A percentile compares a stretch with the other conserved stretches of the same genome.
Conservation (phyloP, 176 grass and related monocot species). For the Ananas comosus region DNA sequence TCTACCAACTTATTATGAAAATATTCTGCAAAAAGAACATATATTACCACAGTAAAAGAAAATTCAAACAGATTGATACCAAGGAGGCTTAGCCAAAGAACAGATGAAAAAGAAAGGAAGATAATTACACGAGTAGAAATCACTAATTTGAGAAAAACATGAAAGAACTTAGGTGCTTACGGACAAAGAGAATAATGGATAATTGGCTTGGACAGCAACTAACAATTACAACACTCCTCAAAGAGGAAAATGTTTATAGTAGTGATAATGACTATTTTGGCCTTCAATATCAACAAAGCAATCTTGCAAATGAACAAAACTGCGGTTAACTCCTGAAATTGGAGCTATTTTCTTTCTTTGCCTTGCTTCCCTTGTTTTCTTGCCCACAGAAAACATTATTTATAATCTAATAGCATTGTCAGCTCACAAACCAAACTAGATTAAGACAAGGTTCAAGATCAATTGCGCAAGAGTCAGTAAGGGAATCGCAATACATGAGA, state of each 20-base stretch:
- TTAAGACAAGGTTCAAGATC: too few species aligned
- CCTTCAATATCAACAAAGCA: neutral
- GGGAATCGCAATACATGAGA: too few species aligned
- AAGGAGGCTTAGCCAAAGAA: conserved; percentile 1
- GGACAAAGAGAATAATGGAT: neutral
- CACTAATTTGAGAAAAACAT: too few species aligned
- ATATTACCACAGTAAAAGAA: conserved; percentile 2
- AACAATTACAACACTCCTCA: neutral
- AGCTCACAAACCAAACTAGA: too few species aligned
- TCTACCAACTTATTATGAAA: conserved; percentile 99
- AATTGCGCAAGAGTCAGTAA: too few species aligned
- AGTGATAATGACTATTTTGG: neutral
- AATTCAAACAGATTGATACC: conserved; percentile 1
- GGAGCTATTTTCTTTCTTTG: too few species aligned
- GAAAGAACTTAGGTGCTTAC: neutral
- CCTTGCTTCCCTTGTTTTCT: too few species aligned
- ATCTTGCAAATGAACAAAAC: neutral
- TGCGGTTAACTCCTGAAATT: too few species aligned
- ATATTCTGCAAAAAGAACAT: conserved; percentile 63
- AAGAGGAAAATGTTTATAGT: neutral
- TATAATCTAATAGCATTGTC: too few species aligned
- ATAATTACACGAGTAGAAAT: neutral
- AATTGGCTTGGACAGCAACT: neutral
- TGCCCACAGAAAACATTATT: too few species aligned
- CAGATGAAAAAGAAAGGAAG: neutral